Conservation (phyloP, 2,329 filamentous ascomycete genomes). For the Colletotrichum cuscutae region DNA sequence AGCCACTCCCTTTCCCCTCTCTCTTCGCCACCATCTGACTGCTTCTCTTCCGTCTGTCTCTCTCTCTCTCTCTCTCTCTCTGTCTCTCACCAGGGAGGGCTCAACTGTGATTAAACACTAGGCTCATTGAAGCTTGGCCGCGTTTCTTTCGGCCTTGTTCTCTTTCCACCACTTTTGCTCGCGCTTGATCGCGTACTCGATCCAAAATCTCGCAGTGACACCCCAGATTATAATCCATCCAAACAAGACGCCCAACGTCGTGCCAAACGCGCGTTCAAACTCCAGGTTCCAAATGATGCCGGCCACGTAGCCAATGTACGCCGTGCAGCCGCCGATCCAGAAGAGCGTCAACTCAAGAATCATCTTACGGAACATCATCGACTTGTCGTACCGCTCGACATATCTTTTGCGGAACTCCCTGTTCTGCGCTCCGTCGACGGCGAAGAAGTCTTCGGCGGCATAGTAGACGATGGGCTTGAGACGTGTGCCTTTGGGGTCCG, state of each 20-base stretch:
- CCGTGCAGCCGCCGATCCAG: slow-evolving; percentile 31
- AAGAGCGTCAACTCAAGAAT: slow-evolving; percentile 31
- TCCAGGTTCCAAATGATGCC: slow-evolving; percentile 32
- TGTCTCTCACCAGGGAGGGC: not conserved
- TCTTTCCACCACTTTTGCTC: slow-evolving; percentile 33
- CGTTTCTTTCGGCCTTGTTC: slow-evolving; percentile 28
- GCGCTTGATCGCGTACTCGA: slow-evolving; percentile 27
- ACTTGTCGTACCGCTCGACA: slow-evolving; percentile 32
- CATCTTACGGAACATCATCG: slow-evolving; percentile 34
- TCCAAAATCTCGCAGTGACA: slow-evolving; percentile 26
- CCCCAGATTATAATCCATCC: slow-evolving; percentile 33
- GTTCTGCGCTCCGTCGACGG: slow-evolving; percentile 32
- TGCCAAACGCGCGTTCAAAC: slow-evolving; percentile 31
- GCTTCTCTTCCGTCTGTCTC: not conserved
- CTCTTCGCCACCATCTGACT: not conserved
- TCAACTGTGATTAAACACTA: slow-evolving; percentile 31
- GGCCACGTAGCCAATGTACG: slow-evolving; percentile 26
- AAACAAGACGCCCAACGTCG: slow-evolving; percentile 24
- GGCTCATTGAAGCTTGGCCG: slow-evolving; percentile 31
- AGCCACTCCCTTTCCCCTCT: not conserved
- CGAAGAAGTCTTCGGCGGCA: slow-evolving; percentile 32
- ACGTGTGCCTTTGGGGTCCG: slow-evolving; percentile 25
- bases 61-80: not conserved
- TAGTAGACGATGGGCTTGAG: slow-evolving; percentile 34
- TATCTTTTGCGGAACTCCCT: slow-evolving; percentile 29